Evolutionary conservation across 371 early-diverging fungal species (phyloP).

Genomic region (Mucor sp.): DNA sequence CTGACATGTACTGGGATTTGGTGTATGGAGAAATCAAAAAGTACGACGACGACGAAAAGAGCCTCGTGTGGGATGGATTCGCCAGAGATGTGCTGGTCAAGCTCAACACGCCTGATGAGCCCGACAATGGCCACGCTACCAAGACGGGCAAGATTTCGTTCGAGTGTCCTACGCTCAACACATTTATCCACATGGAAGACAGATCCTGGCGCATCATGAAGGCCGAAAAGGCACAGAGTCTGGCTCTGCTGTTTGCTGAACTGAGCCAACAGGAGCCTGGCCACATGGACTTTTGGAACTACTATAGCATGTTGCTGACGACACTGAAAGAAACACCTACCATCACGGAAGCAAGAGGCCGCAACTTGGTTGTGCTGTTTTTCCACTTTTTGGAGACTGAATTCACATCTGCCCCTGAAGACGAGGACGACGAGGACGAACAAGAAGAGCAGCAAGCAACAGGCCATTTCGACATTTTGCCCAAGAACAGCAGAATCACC

Average conservation of each 20-base stretch:
- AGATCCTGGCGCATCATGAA: conserved; percentile 44
- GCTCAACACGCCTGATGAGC: conserved; percentile 21
- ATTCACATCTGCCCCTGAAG: conserved; percentile 52
- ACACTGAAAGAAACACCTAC: conserved; percentile 67
- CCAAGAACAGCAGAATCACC: conserved; percentile 40
- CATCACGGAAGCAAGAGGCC: conserved; percentile 73
- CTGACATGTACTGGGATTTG: conserved; percentile 64
- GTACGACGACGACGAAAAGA: conserved; percentile 61
- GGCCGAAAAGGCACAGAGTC: conserved; percentile 33
- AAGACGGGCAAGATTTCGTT: conserved; percentile 60
- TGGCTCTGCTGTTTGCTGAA: conserved; percentile 51
- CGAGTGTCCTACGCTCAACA: conserved; percentile 57
- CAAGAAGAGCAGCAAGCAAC: conserved; percentile 21
- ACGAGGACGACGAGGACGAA: conserved; percentile 33
- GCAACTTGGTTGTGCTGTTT: conserved; percentile 75
- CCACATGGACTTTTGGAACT: conserved; percentile 77
- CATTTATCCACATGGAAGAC: conserved; percentile 37
- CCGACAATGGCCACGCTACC: conserved; percentile 32
- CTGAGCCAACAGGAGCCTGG: conserved; percentile 47
- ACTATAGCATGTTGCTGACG: conserved; percentile 68
- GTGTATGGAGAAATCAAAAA: conserved; percentile 59
- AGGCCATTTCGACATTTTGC: conserved; percentile 37
- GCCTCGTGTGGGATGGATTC: conserved; percentile 59
- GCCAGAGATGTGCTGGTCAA: conserved; percentile 31
- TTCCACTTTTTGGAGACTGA: conserved; percentile 67